A percentile compares a stretch with the other conserved stretches of the same genome.
These are phyloP conservation scores for Vitis vinifera DNA, from an alignment of 164 flowering plant genomes.

Conservation along the genomic window ASM3070453v1 NC_081807.1:9801501-9802000, in stretches of 20 bases:
- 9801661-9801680: conserved; percentile 39
- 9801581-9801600: conserved; percentile 81
- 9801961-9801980: conserved; percentile 6
- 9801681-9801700: conserved; percentile 18
- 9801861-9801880: conserved; percentile 23
- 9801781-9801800: conserved; percentile 19
- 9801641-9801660: conserved; percentile 82
- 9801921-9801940: conserved; percentile 39
- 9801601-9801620: conserved; percentile 92
- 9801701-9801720: conserved; percentile 18
- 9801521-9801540: neutral
- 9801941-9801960: conserved; percentile 23
- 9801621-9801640: conserved; percentile 95
- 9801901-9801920: conserved; percentile 26
- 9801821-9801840: conserved; percentile 15
- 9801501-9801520: no score
- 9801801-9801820: conserved; percentile 19
- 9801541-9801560: conserved; percentile 93
- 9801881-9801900: conserved; percentile 25
- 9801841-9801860: conserved; percentile 16
- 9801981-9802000: neutral
- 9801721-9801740: conserved; percentile 27
- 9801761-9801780: conserved; percentile 15
- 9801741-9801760: conserved; percentile 23
- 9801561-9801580: conserved; percentile 81